A percentile compares a stretch with the other conserved stretches of the same genome.
Conservation (phyloP, 106 monocot genomes). For the Dioscorea dumetorum region DNA sequence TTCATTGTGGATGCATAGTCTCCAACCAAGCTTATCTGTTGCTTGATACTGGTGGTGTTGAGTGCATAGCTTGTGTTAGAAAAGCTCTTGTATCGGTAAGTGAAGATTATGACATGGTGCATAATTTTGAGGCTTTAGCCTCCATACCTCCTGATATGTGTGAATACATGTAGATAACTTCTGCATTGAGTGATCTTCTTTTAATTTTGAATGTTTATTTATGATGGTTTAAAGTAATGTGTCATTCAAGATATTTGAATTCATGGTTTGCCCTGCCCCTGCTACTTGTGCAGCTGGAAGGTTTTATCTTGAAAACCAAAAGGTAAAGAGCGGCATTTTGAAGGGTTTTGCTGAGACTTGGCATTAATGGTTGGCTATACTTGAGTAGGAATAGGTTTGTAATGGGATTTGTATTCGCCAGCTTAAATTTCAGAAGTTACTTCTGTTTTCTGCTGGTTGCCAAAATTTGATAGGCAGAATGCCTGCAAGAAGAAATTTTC, state of each 20-base stretch:
- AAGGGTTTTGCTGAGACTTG: no score
- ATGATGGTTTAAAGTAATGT: neutral
- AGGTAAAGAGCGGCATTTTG: no score
- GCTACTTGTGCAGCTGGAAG: no score
- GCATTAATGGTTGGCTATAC: no score
- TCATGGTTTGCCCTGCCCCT: neutral
- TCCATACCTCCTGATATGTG: neutral
- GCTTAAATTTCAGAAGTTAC: no score
- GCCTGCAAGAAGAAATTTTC: no score
- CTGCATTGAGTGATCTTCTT: neutral
- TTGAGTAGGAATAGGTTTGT: no score
- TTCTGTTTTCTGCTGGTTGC: no score
- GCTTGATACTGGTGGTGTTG: constrained; percentile 57
- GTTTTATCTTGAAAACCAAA: no score
- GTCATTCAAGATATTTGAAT: neutral
- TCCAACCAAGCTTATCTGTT: constrained; percentile 29
- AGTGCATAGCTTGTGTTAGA: constrained; percentile 42
- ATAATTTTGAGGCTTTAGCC: neutral
- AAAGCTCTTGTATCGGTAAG: constrained; percentile 34
- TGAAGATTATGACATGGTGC: no score
- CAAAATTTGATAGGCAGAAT: no score
- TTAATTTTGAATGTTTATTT: neutral
- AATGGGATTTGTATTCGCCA: no score
- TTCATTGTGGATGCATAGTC: constrained; percentile 67
- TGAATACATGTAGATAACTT: neutral